Evolutionary conservation across 352 stramenopile genomes (phyloP).

Genomic region (Phytophthora brassicae): DNA sequence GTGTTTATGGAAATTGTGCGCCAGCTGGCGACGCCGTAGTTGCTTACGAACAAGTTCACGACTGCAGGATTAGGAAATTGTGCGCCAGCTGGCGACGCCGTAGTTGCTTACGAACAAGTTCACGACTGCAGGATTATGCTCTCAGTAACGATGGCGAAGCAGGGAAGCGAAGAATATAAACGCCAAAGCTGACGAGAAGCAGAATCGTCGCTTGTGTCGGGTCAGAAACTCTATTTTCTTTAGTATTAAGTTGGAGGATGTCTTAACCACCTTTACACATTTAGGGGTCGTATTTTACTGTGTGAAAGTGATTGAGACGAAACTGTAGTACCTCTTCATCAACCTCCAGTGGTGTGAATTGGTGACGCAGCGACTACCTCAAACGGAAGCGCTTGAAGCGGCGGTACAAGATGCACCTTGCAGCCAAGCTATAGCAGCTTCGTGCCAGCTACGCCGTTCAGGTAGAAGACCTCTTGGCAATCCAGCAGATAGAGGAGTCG

Average conservation of each 20-base stretch:
- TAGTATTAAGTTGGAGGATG: constrained; percentile 18
- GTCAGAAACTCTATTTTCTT: constrained; percentile 21
- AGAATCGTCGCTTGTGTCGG: constrained; percentile 57
- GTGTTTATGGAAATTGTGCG: too few species aligned
- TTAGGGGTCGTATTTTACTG: constrained; percentile 61
- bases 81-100: constrained; percentile 59
- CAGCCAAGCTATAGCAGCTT: constrained; percentile 47
- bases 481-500: constrained; percentile 60
- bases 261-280: constrained; percentile 75
- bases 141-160: constrained; percentile 76
- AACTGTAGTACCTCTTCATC: constrained; percentile 18
- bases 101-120: constrained; percentile 74
- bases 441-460: constrained; percentile 43
- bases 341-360: constrained; percentile 38
- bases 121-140: constrained; percentile 75
- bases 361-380: constrained; percentile 52
- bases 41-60: too few species aligned
- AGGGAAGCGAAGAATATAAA: constrained; percentile 69
- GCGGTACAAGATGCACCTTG: constrained; percentile 68
- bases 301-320: constrained; percentile 19
- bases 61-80: too few species aligned
- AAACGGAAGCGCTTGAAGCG: constrained; percentile 76
- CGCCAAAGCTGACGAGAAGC: constrained; percentile 69
- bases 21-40: too few species aligned
- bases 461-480: constrained; percentile 40